A percentile compares a stretch with the other conserved stretches of the same genome.
phyloP scores from a whole-genome alignment of 2,329 filamentous ascomycete genomes.

The Colletotrichum tropicale region DNA sequence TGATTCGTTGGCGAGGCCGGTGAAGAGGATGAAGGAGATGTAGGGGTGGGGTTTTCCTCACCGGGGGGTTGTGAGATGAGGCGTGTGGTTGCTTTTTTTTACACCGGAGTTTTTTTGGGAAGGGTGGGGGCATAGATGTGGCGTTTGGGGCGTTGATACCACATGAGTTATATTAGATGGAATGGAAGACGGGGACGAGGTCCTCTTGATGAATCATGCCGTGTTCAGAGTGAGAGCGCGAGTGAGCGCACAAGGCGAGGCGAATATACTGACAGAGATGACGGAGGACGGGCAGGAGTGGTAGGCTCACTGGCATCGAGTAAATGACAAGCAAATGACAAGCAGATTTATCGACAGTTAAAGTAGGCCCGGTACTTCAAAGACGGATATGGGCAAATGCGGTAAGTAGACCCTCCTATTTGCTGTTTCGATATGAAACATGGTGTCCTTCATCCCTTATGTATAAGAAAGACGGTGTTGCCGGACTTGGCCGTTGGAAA shows the following conservation, averaged over 20 bases:
- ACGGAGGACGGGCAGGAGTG: background rate
- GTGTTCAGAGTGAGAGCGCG: background rate
- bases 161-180: background rate
- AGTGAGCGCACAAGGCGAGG: too few species aligned
- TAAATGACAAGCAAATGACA: too few species aligned
- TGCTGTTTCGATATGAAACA: background rate
- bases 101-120: background rate
- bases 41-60: background rate
- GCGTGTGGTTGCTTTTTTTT: background rate
- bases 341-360: too few species aligned
- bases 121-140: background rate
- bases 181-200: background rate
- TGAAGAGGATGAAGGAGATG: constrained; percentile 66
- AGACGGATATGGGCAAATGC: too few species aligned
- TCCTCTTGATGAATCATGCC: background rate
- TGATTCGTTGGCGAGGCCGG: constrained; percentile 69
- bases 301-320: too few species aligned
- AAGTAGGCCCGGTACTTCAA: too few species aligned
- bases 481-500: background rate
- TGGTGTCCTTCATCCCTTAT: background rate
- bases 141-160: background rate
- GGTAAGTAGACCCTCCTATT: background rate
- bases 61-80: background rate
- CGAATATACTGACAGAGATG: background rate
- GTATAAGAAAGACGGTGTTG: background rate